phyloP scores from a whole-genome alignment of 2,329 filamentous ascomycete genomes.

The Fulvia fulva region DNA sequence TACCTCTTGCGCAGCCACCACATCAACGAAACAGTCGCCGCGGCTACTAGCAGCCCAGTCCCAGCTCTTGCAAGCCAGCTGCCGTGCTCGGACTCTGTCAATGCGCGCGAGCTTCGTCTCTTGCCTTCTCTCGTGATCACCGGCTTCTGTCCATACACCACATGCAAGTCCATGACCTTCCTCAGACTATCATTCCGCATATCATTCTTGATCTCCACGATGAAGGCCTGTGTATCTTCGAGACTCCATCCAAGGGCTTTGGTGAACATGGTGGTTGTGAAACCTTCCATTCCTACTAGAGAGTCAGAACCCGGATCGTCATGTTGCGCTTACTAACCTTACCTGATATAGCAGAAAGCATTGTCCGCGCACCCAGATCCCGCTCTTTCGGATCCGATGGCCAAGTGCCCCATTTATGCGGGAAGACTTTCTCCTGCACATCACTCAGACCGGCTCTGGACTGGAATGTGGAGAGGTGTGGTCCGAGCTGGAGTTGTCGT shows the following conservation, averaged over 20 bases:
- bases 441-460: constrained; percentile 9
- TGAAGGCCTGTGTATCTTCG: constrained; percentile 24
- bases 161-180: constrained; percentile 21
- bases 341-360: constrained; percentile 27
- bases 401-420: constrained; percentile 21
- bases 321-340: too few relatives aligned
- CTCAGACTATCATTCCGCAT: constrained; percentile 16
- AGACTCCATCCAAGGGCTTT: constrained; percentile 25
- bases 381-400: constrained; percentile 18
- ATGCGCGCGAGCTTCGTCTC: not conserved
- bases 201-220: constrained; percentile 16
- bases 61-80: not conserved
- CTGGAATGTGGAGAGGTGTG: constrained; percentile 14
- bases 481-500: constrained; percentile 19
- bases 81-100: not conserved
- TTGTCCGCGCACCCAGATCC: constrained; percentile 19
- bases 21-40: not conserved
- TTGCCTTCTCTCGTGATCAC: not conserved
- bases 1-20: not conserved
- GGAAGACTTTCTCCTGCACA: constrained; percentile 12
- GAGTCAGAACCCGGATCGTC: too few relatives aligned
- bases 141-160: constrained; percentile 17
- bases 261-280: constrained; percentile 28
- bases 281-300: constrained; percentile 30
- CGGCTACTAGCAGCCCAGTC: not conserved